phyloP scores from a whole-genome alignment of 805 yeast genomes.

The Geotrichum ghanense region DNA sequence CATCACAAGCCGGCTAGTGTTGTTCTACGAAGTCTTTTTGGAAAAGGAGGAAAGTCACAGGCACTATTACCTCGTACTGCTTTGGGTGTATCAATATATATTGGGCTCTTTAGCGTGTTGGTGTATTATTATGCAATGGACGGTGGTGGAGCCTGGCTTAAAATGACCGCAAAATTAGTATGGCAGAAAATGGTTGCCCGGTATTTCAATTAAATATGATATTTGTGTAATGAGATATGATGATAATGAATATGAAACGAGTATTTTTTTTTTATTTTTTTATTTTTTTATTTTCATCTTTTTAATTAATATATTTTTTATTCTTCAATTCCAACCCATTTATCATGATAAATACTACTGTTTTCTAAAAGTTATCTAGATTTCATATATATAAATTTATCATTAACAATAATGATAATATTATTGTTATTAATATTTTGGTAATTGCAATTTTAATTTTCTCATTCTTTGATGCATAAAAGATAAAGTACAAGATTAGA shows the following conservation, averaged over 20 bases:
- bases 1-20: not conserved
- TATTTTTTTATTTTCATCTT: too few species aligned
- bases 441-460: too few species aligned
- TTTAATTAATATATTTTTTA: too few species aligned
- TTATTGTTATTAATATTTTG: too few species aligned
- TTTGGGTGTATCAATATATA: not conserved
- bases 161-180: not conserved
- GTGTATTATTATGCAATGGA: not conserved
- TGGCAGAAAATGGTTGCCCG: not conserved
- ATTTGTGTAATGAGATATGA: not conserved
- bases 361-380: too few species aligned
- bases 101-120: not conserved
- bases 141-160: not conserved
- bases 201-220: not conserved
- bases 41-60: not conserved
- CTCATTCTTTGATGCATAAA: too few species aligned
- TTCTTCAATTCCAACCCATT: too few species aligned
- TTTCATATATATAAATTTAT: too few species aligned
- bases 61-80: not conserved
- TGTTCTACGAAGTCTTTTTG: not conserved
- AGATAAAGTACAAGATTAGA: too few species aligned
- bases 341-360: too few species aligned
- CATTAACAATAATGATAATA: too few species aligned
- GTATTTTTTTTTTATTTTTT: not conserved
- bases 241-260: not conserved